Base-by-base conservation (phyloP, 495 filamentous ascomycete genomes). In the Haplographium delicatum region DNA sequence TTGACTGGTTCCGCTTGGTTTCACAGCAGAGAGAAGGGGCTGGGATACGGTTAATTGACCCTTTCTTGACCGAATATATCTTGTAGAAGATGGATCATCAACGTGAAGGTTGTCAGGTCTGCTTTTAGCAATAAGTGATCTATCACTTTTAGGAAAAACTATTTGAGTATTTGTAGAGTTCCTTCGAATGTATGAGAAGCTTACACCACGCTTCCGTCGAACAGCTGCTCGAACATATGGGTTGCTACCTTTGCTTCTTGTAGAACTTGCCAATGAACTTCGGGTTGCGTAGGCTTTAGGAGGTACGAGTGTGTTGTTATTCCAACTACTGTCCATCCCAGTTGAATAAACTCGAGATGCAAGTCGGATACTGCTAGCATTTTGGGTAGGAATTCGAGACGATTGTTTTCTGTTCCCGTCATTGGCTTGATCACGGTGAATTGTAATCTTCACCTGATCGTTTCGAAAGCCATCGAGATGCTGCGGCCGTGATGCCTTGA, bases 201-300 rank as follows among this genome's bases (percentile, higher is more conserved):
- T 85, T n/a, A 96, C 84, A 46, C 81, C 82, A 7, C 90, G 82
- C 60, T 81, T 91, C 58, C 81, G 76, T 49, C 83, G 82, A 35
- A 70, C 72, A 22, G 78, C 78, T n/a, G 73, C 73, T 49, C 76
- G 74, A 34, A 67, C 66, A 25, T 67, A 63, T 3, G 65, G 51
- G 44, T 54, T 69, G 43, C 78, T 75, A 23, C 75, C 71, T 2
- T 76, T 71, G 51, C 76, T 84, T 37, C 71, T 71, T 43, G 80
- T 80, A 5, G 85, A 86, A 62, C 79, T 84, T 13, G 72, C 63
- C n/a, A 76, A 42, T 3, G 79, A 79, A 43, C 70, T 68, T 27
- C 71, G 59, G 5, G 71, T 72, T 8, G 63, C 64, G 30, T 64
- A 60, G 1, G 63, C 33, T 20, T 58, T 48, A 24, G 56, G 49